Evolutionary conservation across 208 protist genomes (phyloP).

Genomic region (Acanthamoeba triangularis): DNA sequence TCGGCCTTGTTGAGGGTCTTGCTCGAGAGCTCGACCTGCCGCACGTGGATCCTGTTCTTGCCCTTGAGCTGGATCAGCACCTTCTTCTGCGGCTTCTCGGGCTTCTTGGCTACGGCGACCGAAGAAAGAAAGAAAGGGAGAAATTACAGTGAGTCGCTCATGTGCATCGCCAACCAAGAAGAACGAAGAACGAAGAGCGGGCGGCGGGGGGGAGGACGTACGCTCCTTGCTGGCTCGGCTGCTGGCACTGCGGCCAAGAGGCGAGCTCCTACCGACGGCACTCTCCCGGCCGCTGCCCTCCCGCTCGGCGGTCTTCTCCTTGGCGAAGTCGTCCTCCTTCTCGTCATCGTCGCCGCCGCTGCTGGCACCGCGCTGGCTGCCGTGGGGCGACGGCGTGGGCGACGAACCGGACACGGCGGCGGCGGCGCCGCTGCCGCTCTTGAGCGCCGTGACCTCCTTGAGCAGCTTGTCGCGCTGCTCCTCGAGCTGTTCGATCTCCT

Average conservation of each 20-base stretch:
- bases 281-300: background rate
- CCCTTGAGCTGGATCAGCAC: slow-evolving; percentile 54
- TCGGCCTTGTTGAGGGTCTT: slow-evolving; percentile 58
- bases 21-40: slow-evolving; percentile 37
- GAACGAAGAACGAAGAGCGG: background rate
- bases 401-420: background rate
- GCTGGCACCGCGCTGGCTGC: slow-evolving; percentile 23
- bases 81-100: slow-evolving; percentile 54
- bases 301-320: slow-evolving; percentile 18
- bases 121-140: too few relatives aligned
- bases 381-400: background rate
- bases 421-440: slow-evolving; percentile 21
- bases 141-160: background rate
- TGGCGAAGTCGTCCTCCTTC: slow-evolving; percentile 10
- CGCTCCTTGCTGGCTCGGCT: slow-evolving; percentile 27
- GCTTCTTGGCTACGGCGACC: background rate
- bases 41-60: slow-evolving; percentile 40
- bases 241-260: background rate
- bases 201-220: background rate
- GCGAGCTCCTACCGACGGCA: background rate
- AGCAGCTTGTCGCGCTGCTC: slow-evolving; percentile 21
- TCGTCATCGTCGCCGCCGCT: slow-evolving; percentile 15
- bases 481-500: slow-evolving; percentile 7
- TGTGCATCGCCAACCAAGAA: too few relatives aligned
- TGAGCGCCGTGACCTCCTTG: background rate